phyloP scores from a whole-genome alignment of 768 basidiomycete species.

The Boletus subcaerulescens region DNA sequence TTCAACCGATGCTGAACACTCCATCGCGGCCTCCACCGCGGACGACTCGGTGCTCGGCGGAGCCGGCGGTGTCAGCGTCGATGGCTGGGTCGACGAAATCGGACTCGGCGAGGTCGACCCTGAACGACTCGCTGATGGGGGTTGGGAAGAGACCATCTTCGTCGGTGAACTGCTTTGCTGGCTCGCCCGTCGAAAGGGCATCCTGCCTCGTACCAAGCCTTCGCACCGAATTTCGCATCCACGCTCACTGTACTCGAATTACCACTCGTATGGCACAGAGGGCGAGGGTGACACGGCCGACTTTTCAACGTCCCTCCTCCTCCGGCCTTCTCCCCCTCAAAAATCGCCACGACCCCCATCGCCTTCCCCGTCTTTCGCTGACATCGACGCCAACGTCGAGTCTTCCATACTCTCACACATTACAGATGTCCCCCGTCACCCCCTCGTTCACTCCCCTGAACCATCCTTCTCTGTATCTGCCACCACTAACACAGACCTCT shows the following conservation, averaged over 20 bases:
- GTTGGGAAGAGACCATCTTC: slow-evolving; percentile 63
- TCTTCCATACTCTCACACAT: slow-evolving; percentile 24
- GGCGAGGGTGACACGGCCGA: slow-evolving; percentile 11
- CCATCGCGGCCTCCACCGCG: slow-evolving; percentile 22
- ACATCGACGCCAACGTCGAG: not conserved
- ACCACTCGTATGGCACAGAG: slow-evolving; percentile 22
- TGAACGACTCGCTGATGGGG: slow-evolving; percentile 57
- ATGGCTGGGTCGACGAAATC: slow-evolving; percentile 44
- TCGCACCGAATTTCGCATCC: not conserved
- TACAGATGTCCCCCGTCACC: slow-evolving; percentile 30
- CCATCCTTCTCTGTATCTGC: slow-evolving; percentile 32
- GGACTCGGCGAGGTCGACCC: slow-evolving; percentile 69
- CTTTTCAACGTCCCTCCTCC: slow-evolving; percentile 25
- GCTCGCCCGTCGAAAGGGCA: slow-evolving; percentile 51
- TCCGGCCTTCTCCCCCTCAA: slow-evolving; percentile 19
- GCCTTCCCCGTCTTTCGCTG: not conserved
- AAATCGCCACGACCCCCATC: not conserved
- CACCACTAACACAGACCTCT: slow-evolving; percentile 33
- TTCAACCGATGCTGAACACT: slow-evolving; percentile 1
- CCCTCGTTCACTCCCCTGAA: slow-evolving; percentile 32
- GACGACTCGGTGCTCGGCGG: slow-evolving; percentile 19
- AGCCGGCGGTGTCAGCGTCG: slow-evolving; percentile 27
- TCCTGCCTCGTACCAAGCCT: slow-evolving; percentile 19
- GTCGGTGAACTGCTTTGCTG: slow-evolving; percentile 68
- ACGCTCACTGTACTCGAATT: slow-evolving; percentile 19